Percentiles rank a stretch among this genome's conserved stretches.
Conservation (phyloP, 106 monocot genomes). For the Ottelia alismoides region DNA sequence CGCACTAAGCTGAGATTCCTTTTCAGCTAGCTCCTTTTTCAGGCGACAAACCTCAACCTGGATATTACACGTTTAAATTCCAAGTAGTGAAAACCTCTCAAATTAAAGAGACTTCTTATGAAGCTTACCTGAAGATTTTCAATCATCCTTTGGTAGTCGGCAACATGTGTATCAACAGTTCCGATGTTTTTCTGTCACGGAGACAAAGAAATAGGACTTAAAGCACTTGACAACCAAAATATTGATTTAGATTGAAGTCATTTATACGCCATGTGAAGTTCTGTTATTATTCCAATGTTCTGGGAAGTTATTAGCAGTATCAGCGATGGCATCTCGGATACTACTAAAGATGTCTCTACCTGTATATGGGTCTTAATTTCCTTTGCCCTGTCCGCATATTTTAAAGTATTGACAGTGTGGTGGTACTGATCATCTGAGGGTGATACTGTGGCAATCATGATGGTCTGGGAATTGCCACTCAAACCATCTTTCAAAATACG, state of each 20-base stretch:
- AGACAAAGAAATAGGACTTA: neutral
- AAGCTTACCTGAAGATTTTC: conserved; percentile 76
- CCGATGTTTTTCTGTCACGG: conserved; percentile 94
- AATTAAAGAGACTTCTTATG: too few species aligned
- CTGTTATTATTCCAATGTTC: too few species aligned
- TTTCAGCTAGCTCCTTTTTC: conserved; percentile 84
- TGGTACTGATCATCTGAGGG: conserved; percentile 94
- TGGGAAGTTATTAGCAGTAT: too few species aligned
- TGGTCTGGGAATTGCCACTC: conserved; percentile 91
- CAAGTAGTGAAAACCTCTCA: too few species aligned
- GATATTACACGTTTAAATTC: conserved; percentile 7
- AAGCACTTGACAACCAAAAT: too few species aligned
- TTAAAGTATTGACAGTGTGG: conserved; percentile 91
- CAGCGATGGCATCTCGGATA: too few species aligned
- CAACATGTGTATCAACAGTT: conserved; percentile 78
- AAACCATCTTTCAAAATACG: conserved; percentile 97
- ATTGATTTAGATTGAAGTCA: too few species aligned
- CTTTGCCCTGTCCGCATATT: conserved; percentile 98
- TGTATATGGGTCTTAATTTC: conserved; percentile 98
- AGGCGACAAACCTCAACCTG: conserved; percentile 78
- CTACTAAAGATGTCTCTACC: conserved; percentile 31
- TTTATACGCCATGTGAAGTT: too few species aligned
- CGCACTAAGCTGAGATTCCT: conserved; percentile 68
- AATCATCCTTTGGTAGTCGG: conserved; percentile 92
- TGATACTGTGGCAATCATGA: conserved; percentile 98